Base-by-base conservation (phyloP, 345 rosid genomes). In the Bretschneidera sinensis region DNA sequence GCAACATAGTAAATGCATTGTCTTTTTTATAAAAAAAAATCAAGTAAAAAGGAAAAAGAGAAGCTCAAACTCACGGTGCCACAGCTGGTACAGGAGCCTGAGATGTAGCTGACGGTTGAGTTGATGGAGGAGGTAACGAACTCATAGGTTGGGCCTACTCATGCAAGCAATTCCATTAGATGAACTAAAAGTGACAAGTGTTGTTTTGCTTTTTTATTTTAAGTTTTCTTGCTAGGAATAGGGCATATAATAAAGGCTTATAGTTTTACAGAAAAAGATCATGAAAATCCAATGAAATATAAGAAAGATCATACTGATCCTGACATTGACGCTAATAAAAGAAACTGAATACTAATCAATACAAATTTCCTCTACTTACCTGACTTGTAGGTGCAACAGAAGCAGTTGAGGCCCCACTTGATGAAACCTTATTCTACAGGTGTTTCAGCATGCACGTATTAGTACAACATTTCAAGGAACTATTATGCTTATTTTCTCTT, bases 371-470 rank as follows among this genome's bases (percentile, higher is more conserved):
- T n/a, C 68, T 34, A 64, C 57, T 73, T 47, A 79, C 96, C 83
- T 69, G 81, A 52, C 65, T 19, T 70, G 85, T 51, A 62, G 81
- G 57, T n/a, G 76, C 79, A 68, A 81, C 61, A 59, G 87, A 75
- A 50, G 81, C 64, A 64, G 81, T 66, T 63, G 96, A 81, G 6
- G 80, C 71, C 62, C 82, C 88, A 31, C 81, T 67, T 25, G 91
- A 64, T 21, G 87, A 55, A 75, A 73, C 76, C 78, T 89, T 88
- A 65, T 23, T 81, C 92, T 89, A 62, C 63, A 47, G n/a, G n/a
- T n/a, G n/a, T n/a, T n/a, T n/a, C n/a, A n/a, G n/a, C n/a, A n/a
- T n/a, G n/a, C n/a, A n/a, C n/a, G n/a, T n/a, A n/a, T n/a, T n/a
- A n/a, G n/a, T n/a, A n/a, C n/a, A n/a, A n/a, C n/a, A n/a, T n/a